phyloP scores from a whole-genome alignment of 306 rosid genomes.

The Medicago arabica region DNA sequence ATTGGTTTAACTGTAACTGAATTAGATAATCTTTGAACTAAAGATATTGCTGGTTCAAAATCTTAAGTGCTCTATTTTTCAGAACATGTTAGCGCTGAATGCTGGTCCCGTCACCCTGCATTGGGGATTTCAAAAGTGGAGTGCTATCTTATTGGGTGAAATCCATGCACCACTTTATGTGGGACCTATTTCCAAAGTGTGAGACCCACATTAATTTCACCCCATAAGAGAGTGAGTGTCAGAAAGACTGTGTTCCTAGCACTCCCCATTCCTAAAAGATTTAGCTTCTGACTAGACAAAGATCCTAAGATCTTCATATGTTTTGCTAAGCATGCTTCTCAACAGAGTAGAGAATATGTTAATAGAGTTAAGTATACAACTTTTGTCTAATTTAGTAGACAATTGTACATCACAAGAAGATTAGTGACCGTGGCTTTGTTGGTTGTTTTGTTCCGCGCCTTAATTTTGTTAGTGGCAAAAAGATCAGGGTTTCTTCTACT shows the following conservation, averaged over 20 bases:
- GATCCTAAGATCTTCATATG: not conserved
- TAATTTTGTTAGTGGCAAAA: slow-evolving; percentile 18
- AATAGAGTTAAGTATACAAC: slow-evolving; percentile 3
- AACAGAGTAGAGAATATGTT: slow-evolving; percentile 1
- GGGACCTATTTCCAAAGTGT: too few species aligned
- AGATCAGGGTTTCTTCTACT: slow-evolving; percentile 16
- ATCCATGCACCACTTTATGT: too few species aligned
- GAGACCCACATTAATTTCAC: too few species aligned
- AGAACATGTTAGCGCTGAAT: not conserved
- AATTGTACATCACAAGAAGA: not conserved
- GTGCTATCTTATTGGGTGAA: too few species aligned
- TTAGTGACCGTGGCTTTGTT: not conserved
- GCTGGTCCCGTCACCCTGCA: not conserved
- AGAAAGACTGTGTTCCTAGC: too few species aligned
- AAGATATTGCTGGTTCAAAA: not conserved
- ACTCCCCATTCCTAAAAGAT: not conserved
- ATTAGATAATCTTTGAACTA: not conserved
- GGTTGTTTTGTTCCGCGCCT: slow-evolving; percentile 30
- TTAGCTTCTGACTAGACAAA: slow-evolving; percentile 15
- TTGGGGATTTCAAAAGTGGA: too few species aligned
- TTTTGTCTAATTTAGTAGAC: not conserved
- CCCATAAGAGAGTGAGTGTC: too few species aligned
- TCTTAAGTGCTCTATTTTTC: not conserved
- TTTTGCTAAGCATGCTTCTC: slow-evolving; percentile 8
- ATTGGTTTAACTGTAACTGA: not conserved